phyloP scores from a whole-genome alignment of 2,329 filamentous ascomycete genomes.

The Clonostachys byssicola region DNA sequence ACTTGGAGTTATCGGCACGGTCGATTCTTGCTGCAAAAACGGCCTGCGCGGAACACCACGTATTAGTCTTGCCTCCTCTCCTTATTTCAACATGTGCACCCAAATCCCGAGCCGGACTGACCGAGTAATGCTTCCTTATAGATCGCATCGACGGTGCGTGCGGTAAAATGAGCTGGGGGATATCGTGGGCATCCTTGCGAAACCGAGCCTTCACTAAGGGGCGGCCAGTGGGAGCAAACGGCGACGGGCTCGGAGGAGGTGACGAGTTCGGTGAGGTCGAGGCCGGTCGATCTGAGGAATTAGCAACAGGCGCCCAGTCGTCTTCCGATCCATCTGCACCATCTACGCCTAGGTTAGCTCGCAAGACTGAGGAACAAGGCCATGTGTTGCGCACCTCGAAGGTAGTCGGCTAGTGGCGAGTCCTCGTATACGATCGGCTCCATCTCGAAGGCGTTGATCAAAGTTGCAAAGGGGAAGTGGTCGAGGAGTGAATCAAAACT shows the following conservation, averaged over 20 bases:
- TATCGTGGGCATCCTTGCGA: slow-evolving; percentile 38
- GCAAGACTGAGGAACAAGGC: background rate
- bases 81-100: background rate
- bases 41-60: slow-evolving; percentile 36
- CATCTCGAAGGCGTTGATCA: slow-evolving; percentile 36
- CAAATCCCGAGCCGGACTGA: slow-evolving; percentile 21
- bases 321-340: slow-evolving; percentile 40
- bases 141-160: slow-evolving; percentile 32
- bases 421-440: slow-evolving; percentile 84
- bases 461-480: background rate
- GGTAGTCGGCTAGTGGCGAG: slow-evolving; percentile 82
- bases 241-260: slow-evolving; percentile 39
- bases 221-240: slow-evolving; percentile 53
- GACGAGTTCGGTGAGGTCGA: slow-evolving; percentile 33
- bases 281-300: slow-evolving; percentile 21
- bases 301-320: slow-evolving; percentile 39
- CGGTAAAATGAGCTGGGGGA: slow-evolving; percentile 30
- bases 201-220: slow-evolving; percentile 51
- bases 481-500: background rate
- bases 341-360: slow-evolving; percentile 22
- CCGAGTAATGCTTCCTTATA: slow-evolving; percentile 46
- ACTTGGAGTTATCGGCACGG: slow-evolving; percentile 74
- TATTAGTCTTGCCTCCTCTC: background rate
- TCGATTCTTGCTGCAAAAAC: slow-evolving; percentile 70
- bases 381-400: slow-evolving; percentile 63